phyloP scores from a whole-genome alignment of 176 grass and related monocot species.

The Phyllostachys edulis region DNA sequence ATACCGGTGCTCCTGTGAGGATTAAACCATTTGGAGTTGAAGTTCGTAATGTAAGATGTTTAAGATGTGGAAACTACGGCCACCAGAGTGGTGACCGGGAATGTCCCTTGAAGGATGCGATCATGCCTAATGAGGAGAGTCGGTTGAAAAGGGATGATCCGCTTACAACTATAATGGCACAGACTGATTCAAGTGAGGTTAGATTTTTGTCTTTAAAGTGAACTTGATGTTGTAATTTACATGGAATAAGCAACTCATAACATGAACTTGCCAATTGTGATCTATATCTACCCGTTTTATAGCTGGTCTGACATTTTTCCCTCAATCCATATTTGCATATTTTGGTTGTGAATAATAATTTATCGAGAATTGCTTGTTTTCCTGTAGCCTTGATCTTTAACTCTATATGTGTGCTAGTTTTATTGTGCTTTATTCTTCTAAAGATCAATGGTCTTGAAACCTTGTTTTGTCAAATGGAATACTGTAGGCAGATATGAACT shows the following conservation, averaged over 20 bases:
- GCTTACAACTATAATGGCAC: slow-evolving; percentile 84
- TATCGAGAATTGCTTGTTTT: slow-evolving; percentile 2
- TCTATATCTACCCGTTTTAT: background rate
- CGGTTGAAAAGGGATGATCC: slow-evolving; percentile 97
- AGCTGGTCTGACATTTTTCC: background rate
- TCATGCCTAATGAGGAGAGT: slow-evolving; percentile 98
- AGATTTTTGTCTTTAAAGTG: slow-evolving; percentile 22
- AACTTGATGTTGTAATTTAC: slow-evolving; percentile 16
- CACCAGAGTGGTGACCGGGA: slow-evolving; percentile 96
- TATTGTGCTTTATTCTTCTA: background rate
- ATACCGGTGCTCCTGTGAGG: slow-evolving; percentile 82
- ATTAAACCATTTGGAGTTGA: slow-evolving; percentile 93
- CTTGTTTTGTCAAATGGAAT: background rate
- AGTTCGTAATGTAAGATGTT: slow-evolving; percentile 91
- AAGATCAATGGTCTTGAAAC: background rate
- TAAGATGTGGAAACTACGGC: slow-evolving; percentile 79
- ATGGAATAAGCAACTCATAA: background rate
- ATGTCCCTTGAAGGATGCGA: slow-evolving; percentile 87
- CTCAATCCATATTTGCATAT: background rate
- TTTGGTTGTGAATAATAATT: background rate
- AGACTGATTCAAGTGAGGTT: slow-evolving; percentile 80
- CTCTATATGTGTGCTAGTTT: background rate
- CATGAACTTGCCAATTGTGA: background rate
- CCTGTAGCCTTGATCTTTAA: background rate
- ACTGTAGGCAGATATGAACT: background rate